Percentiles rank a stretch among this genome's conserved stretches.
Conservation (phyloP, 2,329 filamentous ascomycete species). For the Diaporthe humulicola region DNA sequence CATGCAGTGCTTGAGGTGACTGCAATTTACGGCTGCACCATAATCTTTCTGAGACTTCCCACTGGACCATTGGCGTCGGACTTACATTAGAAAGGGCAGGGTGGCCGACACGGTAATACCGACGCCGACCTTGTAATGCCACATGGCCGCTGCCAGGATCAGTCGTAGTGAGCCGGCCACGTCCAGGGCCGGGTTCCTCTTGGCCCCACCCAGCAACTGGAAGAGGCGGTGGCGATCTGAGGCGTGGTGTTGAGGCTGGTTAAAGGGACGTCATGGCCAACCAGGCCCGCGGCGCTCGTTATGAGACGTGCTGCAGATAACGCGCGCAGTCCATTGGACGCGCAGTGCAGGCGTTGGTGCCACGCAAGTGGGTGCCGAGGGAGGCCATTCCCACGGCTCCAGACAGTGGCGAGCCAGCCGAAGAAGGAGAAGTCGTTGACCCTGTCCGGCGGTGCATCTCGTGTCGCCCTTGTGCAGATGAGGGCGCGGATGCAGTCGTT, state of each 20-base stretch:
- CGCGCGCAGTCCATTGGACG: neutral
- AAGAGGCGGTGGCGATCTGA: conserved; percentile 27
- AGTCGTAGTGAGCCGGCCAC: conserved; percentile 16
- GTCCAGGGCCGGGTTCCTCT: conserved; percentile 32
- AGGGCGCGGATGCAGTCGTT: conserved; percentile 8
- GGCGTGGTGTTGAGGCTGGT: conserved; percentile 35
- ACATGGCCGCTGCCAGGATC: conserved; percentile 38
- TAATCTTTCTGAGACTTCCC: conserved; percentile 32
- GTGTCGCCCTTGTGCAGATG: conserved; percentile 15
- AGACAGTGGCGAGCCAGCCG: conserved; percentile 13
- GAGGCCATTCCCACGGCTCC: neutral
- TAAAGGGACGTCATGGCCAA: neutral
- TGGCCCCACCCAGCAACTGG: conserved; percentile 28
- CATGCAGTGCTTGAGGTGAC: conserved; percentile 25
- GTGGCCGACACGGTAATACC: conserved; percentile 38
- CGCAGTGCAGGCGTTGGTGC: neutral
- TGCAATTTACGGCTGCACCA: conserved; percentile 35
- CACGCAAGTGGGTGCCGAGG: neutral
- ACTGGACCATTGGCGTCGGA: conserved; percentile 34
- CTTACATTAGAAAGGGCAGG: conserved; percentile 27
- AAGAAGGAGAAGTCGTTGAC: neutral
- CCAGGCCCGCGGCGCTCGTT: neutral
- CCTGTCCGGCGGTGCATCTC: conserved; percentile 11
- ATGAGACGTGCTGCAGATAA: neutral
- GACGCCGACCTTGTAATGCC: conserved; percentile 35